Conservation (phyloP, 805 yeast genomes). For the Metschnikowia arizonensis region DNA sequence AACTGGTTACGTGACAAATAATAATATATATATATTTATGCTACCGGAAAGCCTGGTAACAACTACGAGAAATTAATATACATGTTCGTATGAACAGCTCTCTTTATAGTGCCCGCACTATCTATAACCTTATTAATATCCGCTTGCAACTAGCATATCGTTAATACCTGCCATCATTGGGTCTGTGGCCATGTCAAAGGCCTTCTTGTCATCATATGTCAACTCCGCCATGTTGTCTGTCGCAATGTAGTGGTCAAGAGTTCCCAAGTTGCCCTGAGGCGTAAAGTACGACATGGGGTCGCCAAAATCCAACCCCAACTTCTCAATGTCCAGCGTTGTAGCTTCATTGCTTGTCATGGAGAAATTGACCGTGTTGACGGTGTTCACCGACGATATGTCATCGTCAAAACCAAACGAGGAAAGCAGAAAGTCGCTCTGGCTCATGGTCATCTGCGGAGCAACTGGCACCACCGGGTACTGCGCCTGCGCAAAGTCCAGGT, state of each 20-base stretch:
- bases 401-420: slow-evolving; percentile 3
- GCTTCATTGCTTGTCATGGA: slow-evolving; percentile 7
- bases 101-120: slow-evolving; percentile 5
- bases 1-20: too few species aligned
- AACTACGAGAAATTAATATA: too few species aligned
- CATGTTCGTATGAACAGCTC: too few species aligned
- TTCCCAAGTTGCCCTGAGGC: not conserved
- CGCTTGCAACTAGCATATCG: slow-evolving; percentile 11
- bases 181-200: slow-evolving; percentile 7
- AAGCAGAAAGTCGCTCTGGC: not conserved
- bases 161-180: slow-evolving; percentile 6
- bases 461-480: slow-evolving; percentile 2
- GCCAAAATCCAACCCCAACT: not conserved
- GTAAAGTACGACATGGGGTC: slow-evolving; percentile 3
- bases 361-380: too few species aligned
- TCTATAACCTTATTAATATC: not conserved
- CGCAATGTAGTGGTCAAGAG: slow-evolving; percentile 4
- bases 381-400: not conserved
- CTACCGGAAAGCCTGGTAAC: too few species aligned
- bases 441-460: slow-evolving; percentile 5
- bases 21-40: too few species aligned
- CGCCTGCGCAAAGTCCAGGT: not conserved
- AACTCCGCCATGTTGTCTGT: slow-evolving; percentile 1
- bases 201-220: slow-evolving; percentile 10
- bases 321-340: slow-evolving; percentile 3